Conservation (phyloP, 768 basidiomycete species). For the Lactarius deliciosus region DNA sequence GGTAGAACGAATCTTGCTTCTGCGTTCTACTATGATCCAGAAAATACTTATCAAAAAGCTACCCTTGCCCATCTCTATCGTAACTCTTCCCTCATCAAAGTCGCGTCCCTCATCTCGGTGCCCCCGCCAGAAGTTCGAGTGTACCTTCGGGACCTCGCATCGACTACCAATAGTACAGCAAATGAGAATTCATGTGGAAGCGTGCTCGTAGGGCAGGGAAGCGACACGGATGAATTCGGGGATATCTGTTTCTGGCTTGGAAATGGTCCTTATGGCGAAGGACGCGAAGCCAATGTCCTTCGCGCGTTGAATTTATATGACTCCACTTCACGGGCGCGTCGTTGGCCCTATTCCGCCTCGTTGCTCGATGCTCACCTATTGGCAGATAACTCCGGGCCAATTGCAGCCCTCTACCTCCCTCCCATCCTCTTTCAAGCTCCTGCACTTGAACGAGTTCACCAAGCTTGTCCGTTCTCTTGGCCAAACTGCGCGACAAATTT, state of each 20-base stretch:
- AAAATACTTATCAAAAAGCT: conserved; percentile 24
- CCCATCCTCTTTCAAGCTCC: conserved; percentile 19
- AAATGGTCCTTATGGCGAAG: conserved; percentile 38
- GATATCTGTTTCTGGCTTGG: conserved; percentile 58
- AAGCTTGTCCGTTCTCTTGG: conserved; percentile 26
- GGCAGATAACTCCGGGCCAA: conserved; percentile 23
- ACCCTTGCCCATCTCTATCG: conserved; percentile 27
- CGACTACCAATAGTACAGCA: conserved; percentile 43
- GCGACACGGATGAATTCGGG: conserved; percentile 56
- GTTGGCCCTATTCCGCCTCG: conserved; percentile 3
- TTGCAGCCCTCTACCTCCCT: conserved; percentile 25
- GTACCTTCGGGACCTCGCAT: conserved; percentile 37
- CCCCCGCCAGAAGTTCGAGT: conserved; percentile 23
- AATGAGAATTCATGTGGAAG: conserved; percentile 47
- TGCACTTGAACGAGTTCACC: conserved; percentile 19
- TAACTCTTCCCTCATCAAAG: conserved; percentile 25
- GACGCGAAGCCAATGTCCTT: conserved; percentile 38
- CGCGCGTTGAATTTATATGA: conserved; percentile 32
- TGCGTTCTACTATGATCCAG: conserved; percentile 20
- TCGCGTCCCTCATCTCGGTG: conserved; percentile 21
- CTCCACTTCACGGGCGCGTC: conserved; percentile 22
- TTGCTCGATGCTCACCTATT: conserved; percentile 12
- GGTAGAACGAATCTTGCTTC: conserved; percentile 17
- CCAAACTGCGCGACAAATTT: conserved; percentile 24
- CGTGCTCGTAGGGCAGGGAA: conserved; percentile 51